Base-by-base conservation (phyloP, 345 rosid species). In the Raphanus raphanistrum region DNA sequence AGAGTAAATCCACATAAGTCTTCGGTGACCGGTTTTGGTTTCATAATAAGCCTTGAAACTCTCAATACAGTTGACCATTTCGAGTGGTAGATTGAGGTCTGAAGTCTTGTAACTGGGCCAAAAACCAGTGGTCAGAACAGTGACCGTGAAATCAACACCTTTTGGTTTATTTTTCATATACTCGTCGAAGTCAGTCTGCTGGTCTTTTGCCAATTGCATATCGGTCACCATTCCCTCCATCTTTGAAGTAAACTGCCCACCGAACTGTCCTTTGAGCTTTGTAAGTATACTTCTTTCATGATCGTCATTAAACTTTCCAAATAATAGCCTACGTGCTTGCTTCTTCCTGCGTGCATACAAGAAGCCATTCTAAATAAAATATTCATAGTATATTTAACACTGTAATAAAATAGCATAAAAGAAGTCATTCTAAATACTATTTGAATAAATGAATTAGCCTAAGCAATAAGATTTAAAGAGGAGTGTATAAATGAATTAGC, bases 21-120 rank as follows among this genome's bases (percentile, higher is more conserved):
- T 87, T 61, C 87, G 82, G 57, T 77, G 77, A 11, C 79, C 84
- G 16, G 84, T 83, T 70, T 68, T 82, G 10, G 74, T 77, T 68
- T 57, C 81, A 54, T 85, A 90, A 67, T 83, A 87, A 17, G 69
- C 74, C 63, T 80, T 76, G 66, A 86, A 90, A 67, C 71, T 79
- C 84, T 84, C 84, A 36, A 85, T 72, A 71, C 92, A 87, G 36
- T 81, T 88, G 9, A 90, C 61, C 95, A 91, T 90, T 81, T 91
- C 98, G 27, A 67, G 78, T 4, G 98, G 93, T 65, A 91, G 91
- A 57, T 86, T 93, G 48, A 88, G 70, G 81, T 91, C 91, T 58
- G 85, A 79, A 35, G 95, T 84, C 69, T 90, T 91, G 81, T 87
- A 93, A 74, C 84, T 91, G 26, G 97, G 97, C 98, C 97, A 93